phyloP scores from a whole-genome alignment of 257 asterid species.

The Voacanga thouarsii region DNA sequence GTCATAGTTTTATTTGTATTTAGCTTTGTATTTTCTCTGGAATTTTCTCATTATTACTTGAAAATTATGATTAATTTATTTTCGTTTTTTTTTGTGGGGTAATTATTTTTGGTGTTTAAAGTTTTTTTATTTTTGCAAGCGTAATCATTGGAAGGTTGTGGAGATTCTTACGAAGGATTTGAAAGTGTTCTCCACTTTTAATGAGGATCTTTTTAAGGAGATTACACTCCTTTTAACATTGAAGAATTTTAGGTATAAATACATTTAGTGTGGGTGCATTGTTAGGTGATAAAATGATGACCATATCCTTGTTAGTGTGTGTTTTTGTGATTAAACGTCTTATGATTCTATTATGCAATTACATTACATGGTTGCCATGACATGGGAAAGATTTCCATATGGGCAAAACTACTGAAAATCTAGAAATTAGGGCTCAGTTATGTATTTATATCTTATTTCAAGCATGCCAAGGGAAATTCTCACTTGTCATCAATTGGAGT shows the following conservation, averaged over 20 bases:
- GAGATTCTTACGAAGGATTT: conserved; percentile 57
- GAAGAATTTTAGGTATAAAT: too few species aligned
- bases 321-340: not conserved
- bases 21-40: too few species aligned
- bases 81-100: too few species aligned
- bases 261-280: conserved; percentile 23
- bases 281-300: conserved; percentile 9
- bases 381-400: too few species aligned
- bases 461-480: too few species aligned
- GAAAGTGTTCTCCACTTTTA: conserved; percentile 41
- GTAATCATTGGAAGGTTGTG: conserved; percentile 48
- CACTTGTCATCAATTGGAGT: too few species aligned
- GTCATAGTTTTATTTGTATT: too few species aligned
- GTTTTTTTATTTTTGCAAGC: conserved; percentile 25
- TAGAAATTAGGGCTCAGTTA: too few species aligned
- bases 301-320: not conserved
- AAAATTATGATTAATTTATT: too few species aligned
- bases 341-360: not conserved
- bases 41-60: too few species aligned
- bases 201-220: conserved; percentile 48
- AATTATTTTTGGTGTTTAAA: conserved; percentile 1
- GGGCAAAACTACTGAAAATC: too few species aligned
- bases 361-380: not conserved
- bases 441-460: too few species aligned
- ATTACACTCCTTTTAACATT: conserved; percentile 44